These are phyloP conservation scores for Penicillium occitanis DNA, from an alignment of 2,329 filamentous ascomycete species.

Conservation along the genomic window DNA sequence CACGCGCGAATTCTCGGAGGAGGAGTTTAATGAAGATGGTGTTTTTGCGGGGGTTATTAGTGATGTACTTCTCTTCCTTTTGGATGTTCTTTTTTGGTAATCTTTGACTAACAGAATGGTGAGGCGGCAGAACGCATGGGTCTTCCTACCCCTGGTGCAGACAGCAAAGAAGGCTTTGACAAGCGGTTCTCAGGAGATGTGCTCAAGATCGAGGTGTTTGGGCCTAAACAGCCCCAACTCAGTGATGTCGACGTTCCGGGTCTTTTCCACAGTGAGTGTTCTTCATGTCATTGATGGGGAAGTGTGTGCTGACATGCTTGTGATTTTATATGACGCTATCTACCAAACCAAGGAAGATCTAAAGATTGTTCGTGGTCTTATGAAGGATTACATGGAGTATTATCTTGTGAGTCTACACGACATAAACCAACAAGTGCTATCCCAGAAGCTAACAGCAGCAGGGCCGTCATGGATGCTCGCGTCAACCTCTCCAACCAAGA, in stretches of 20 bases:
- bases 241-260: slow-evolving; percentile 50
- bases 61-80: slow-evolving; percentile 23
- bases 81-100: too few relatives aligned
- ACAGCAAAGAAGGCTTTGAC: slow-evolving; percentile 23
- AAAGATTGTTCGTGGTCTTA: slow-evolving; percentile 52
- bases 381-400: slow-evolving; percentile 52
- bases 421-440: neutral
- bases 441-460: neutral
- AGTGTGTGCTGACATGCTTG: neutral
- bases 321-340: slow-evolving; percentile 38
- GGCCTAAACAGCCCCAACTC: slow-evolving; percentile 41
- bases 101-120: neutral
- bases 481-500: slow-evolving; percentile 57
- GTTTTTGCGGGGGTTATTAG: slow-evolving; percentile 27
- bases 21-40: slow-evolving; percentile 25
- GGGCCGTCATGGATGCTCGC: slow-evolving; percentile 36
- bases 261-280: slow-evolving; percentile 35
- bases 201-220: slow-evolving; percentile 44
- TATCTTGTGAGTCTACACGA: slow-evolving; percentile 49
- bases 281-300: neutral
- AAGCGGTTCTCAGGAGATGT: slow-evolving; percentile 44
- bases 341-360: slow-evolving; percentile 57
- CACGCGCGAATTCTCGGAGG: slow-evolving; percentile 15
- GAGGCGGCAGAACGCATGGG: slow-evolving; percentile 33
- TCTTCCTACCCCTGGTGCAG: slow-evolving; percentile 24